These are phyloP conservation scores for Hansenula sp. DNA, from an alignment of 1,139 yeast genomes.

Conservation along the genomic window DNA sequence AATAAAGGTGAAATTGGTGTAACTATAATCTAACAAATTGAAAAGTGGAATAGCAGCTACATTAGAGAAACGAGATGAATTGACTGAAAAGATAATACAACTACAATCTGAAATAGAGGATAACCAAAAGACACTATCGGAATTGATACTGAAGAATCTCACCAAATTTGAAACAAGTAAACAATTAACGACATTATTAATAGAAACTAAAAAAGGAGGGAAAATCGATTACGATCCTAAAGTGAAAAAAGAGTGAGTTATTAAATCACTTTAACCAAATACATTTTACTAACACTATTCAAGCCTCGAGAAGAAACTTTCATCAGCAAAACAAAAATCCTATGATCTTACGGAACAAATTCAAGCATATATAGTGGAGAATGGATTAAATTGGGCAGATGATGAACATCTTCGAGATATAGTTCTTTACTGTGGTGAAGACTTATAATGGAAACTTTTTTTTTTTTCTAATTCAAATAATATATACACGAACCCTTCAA, in stretches of 20 bases:
- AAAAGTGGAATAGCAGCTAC: slow-evolving; percentile 5
- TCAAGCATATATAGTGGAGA: slow-evolving; percentile 22
- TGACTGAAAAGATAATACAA: slow-evolving; percentile 9
- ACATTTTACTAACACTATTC: background rate
- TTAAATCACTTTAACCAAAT: background rate
- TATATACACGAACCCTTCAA: too few species aligned
- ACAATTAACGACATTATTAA: background rate
- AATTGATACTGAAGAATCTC: slow-evolving; percentile 2
- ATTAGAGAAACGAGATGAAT: slow-evolving; percentile 13
- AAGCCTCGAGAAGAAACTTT: slow-evolving; percentile 1
- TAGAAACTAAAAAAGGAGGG: background rate
- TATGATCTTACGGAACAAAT: slow-evolving; percentile 28
- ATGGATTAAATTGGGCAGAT: slow-evolving; percentile 21
- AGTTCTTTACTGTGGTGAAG: slow-evolving; percentile 26
- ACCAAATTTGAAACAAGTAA: slow-evolving; percentile 4
- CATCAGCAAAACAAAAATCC: slow-evolving; percentile 3
- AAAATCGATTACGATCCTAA: background rate
- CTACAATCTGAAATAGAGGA: slow-evolving; percentile 1
- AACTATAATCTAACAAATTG: background rate
- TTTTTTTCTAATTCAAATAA: too few species aligned
- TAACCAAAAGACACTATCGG: background rate
- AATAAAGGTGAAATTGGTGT: too few species aligned
- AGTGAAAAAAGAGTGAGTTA: background rate
- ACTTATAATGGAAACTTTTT: too few species aligned
- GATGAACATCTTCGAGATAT: slow-evolving; percentile 26